These are phyloP conservation scores for Entomortierella chlamydospora DNA, from an alignment of 192 early-diverging fungal species.

Conservation along the genomic window DNA sequence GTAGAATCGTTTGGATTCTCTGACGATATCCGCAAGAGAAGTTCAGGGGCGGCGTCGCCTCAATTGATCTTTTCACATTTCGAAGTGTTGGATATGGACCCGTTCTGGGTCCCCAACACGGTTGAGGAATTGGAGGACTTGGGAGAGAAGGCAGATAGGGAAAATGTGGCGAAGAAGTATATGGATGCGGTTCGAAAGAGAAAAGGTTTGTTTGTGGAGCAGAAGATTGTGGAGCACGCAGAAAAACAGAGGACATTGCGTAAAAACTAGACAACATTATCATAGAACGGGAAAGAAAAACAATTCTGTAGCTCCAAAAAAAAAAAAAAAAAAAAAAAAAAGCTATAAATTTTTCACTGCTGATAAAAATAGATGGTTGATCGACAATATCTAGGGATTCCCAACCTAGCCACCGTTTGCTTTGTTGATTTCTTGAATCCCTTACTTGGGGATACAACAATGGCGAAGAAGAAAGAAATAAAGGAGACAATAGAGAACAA, in stretches of 20 bases:
- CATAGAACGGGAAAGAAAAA: neutral
- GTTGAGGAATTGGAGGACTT: constrained; percentile 98
- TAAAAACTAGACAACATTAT: constrained; percentile 72
- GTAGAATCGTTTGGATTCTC: constrained; percentile 99
- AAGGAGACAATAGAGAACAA: no score
- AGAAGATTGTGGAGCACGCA: constrained; percentile 90
- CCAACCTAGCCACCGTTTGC: no score
- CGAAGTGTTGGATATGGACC: constrained; percentile 92
- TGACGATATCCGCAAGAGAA: constrained; percentile 96
- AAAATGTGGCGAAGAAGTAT: constrained; percentile 96
- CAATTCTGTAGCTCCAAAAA: neutral
- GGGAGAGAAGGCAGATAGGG: constrained; percentile 96
- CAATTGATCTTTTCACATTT: constrained; percentile 96
- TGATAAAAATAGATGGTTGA: no score
- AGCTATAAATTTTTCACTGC: no score
- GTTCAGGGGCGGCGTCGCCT: constrained; percentile 94
- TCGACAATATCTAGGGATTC: no score
- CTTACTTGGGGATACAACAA: no score
- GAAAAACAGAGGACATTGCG: constrained; percentile 88
- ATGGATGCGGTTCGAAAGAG: constrained; percentile 95
- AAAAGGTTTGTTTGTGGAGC: constrained; percentile 94
- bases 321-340: neutral
- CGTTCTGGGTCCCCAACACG: constrained; percentile 99
- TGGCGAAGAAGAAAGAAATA: no score
- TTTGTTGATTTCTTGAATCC: no score